Base-by-base conservation (phyloP, 1,284 basidiomycete species). In the Ustilago cynodontis region DNA sequence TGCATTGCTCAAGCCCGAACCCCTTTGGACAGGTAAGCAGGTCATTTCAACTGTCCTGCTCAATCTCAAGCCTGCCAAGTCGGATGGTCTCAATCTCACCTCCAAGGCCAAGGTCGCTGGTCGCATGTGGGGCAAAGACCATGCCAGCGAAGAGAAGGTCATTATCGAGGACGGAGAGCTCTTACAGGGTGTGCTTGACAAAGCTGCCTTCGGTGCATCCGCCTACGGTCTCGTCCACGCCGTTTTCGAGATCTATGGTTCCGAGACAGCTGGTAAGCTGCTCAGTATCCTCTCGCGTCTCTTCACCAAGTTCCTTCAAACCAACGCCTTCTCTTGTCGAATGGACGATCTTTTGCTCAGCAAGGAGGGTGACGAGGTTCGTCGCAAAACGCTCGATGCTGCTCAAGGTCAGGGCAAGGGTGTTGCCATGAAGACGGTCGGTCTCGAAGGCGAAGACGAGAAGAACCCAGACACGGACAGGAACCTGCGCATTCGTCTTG, bases 11-110 rank as follows among this genome's bases (percentile, higher is more conserved):
- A 94, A 93, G 86, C 97, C 97, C 1, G 88, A 87, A 78, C 91
- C 94, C 0, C 87, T 96, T 64, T 99, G 97, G 97, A 98, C 96
- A 0, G 97, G 97, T 62, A 99, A 99, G 87, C 97, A 99, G 87
- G 91, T 99, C 70, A 94, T 96, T 83, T 87, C 82, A 3, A 86
- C 83, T 8, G 91, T 87, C 43, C 20, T 77, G 57, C 65, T 83
- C 57, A 99, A 99, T 86, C 91, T 99, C 75, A 98, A 93, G 2
- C 96, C 97, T 9, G 85, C 87, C 41, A 90, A 91, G 59, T 91
- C 93, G 41, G 89, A 91, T 61, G 96, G 96, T 49, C 89, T 99
- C 54, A 95, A 95, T 86, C 88, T 98, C 62, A 89, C 90, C 29
- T 92, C 93, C 28, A 93, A 93, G 85, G 93, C 95, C 65, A 98